phyloP scores from a whole-genome alignment of 768 basidiomycete genomes.

The Rhizopogon vinicolor region DNA sequence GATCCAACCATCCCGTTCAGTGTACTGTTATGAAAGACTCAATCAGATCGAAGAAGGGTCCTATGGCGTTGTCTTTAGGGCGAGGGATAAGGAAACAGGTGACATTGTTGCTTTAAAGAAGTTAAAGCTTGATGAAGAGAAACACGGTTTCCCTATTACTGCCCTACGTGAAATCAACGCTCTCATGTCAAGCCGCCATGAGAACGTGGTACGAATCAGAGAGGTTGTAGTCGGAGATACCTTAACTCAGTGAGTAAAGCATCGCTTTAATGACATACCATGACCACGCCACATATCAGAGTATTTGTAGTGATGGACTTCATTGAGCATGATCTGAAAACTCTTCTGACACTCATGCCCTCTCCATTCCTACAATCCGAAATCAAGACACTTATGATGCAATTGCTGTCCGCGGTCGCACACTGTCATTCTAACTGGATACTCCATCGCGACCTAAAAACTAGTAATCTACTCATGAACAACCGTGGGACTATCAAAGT shows the following conservation, averaged over 20 bases:
- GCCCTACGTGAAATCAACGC: conserved; percentile 92
- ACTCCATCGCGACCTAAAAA: conserved; percentile 94
- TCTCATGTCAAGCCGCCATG: conserved; percentile 91
- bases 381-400: conserved; percentile 94
- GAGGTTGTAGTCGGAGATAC: conserved; percentile 99
- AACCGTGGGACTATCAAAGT: conserved; percentile 98
- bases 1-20: conserved; percentile 84
- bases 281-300: conserved; percentile 38
- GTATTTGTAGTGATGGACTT: conserved; percentile 99
- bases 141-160: conserved; percentile 97
- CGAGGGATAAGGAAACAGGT: conserved; percentile 88
- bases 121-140: conserved; percentile 97
- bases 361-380: conserved; percentile 96
- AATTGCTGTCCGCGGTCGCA: conserved; percentile 87
- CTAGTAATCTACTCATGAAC: conserved; percentile 97
- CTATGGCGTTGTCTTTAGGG: conserved; percentile 97
- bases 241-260: conserved; percentile 86
- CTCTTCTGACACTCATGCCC: conserved; percentile 91
- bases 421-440: conserved; percentile 98
- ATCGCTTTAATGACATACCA: conserved; percentile 2
- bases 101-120: conserved; percentile 98
- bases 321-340: conserved; percentile 98
- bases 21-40: conserved; percentile 88
- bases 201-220: conserved; percentile 94
- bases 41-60: conserved; percentile 99